These are phyloP conservation scores for Hyphopichia khmerensis DNA, from an alignment of 1,139 yeast species.

Conservation along the genomic window DNA sequence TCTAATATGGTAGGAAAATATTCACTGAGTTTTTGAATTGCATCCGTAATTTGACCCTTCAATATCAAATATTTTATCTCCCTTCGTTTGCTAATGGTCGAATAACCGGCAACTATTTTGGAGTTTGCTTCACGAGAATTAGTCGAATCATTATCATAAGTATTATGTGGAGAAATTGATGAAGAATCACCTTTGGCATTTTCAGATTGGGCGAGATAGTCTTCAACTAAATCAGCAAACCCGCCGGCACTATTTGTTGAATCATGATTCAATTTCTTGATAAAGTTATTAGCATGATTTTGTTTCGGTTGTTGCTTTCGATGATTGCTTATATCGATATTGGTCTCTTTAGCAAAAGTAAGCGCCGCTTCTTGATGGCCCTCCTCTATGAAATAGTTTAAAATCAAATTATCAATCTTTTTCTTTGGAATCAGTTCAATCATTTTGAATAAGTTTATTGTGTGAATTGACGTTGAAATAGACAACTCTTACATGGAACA, in stretches of 20 bases:
- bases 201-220: slow-evolving; percentile 5
- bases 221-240: slow-evolving; percentile 6
- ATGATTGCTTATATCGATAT: slow-evolving; percentile 16
- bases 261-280: slow-evolving; percentile 7
- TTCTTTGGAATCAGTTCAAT: slow-evolving; percentile 18
- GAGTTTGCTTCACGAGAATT: slow-evolving; percentile 6
- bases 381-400: slow-evolving; percentile 57
- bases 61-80: slow-evolving; percentile 49
- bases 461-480: no score
- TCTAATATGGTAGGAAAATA: slow-evolving; percentile 57
- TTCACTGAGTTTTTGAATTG: slow-evolving; percentile 45
- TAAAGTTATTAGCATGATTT: slow-evolving; percentile 9
- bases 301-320: slow-evolving; percentile 4
- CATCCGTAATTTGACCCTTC: slow-evolving; percentile 48
- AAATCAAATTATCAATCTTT: slow-evolving; percentile 45
- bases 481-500: no score
- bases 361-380: slow-evolving; percentile 55
- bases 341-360: slow-evolving; percentile 47
- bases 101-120: slow-evolving; percentile 34
- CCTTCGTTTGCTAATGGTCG: slow-evolving; percentile 48
- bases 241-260: not conserved
- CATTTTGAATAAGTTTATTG: not conserved
- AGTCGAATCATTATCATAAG: slow-evolving; percentile 14
- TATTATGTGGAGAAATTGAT: not conserved
- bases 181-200: slow-evolving; percentile 4